Conservation (phyloP, 192 early-diverging fungal species). For the Coemansia sp. region DNA sequence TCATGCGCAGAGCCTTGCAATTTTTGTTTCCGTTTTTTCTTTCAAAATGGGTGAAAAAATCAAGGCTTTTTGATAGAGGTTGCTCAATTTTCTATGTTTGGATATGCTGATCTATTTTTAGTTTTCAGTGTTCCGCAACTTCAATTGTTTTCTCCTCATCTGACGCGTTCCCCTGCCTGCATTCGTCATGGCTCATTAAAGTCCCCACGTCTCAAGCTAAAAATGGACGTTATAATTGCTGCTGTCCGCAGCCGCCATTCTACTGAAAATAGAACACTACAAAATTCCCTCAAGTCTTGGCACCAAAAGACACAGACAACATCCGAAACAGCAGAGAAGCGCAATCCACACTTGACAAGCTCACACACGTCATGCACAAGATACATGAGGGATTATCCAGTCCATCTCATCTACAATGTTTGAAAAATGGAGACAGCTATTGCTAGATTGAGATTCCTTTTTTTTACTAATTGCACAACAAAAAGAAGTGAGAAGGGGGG, state of each 20-base stretch:
- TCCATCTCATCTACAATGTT: too few relatives aligned
- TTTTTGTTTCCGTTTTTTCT: background rate
- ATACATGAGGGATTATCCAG: too few relatives aligned
- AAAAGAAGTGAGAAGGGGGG: background rate
- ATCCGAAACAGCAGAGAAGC: too few relatives aligned
- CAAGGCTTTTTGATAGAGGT: too few relatives aligned
- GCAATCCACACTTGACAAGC: too few relatives aligned
- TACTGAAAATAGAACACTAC: background rate
- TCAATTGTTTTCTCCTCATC: background rate
- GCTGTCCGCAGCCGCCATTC: background rate
- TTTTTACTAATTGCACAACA: background rate
- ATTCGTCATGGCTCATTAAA: background rate
- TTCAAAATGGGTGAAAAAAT: too few relatives aligned
- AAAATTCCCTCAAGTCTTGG: background rate
- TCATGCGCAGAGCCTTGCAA: too few relatives aligned
- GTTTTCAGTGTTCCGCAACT: slow-evolving; percentile 5
- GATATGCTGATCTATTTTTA: background rate
- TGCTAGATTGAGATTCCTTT: background rate
- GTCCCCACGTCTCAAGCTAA: background rate
- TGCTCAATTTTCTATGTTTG: background rate
- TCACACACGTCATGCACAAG: slow-evolving; percentile 20
- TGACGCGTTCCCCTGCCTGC: background rate
- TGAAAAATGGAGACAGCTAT: too few relatives aligned
- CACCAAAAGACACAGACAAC: background rate
- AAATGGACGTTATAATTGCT: background rate